These are phyloP conservation scores for Metarhizium brunneum DNA, from an alignment of 2,329 filamentous ascomycete species.

Conservation along the genomic window DNA sequence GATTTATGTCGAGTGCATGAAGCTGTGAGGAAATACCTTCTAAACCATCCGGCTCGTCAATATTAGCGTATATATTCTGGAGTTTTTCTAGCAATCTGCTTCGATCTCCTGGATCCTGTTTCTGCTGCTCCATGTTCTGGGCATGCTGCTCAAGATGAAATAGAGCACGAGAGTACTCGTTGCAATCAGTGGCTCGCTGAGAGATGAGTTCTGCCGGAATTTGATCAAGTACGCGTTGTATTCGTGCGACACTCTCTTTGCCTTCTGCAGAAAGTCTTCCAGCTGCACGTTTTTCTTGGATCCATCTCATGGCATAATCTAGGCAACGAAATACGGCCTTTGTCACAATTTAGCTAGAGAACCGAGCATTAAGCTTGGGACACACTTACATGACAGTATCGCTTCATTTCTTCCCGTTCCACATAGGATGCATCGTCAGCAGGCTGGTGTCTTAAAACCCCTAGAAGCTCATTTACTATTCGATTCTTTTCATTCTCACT, in stretches of 20 bases:
- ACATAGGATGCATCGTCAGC: slow-evolving; percentile 42
- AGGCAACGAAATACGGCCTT: slow-evolving; percentile 82
- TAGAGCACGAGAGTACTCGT: slow-evolving; percentile 81
- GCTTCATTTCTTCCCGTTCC: slow-evolving; percentile 66
- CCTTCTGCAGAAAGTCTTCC: slow-evolving; percentile 25
- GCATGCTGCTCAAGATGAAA: slow-evolving; percentile 95
- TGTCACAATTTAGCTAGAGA: neutral
- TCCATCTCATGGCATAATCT: slow-evolving; percentile 86
- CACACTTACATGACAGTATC: slow-evolving; percentile 70
- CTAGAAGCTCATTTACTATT: slow-evolving; percentile 64
- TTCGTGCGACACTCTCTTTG: slow-evolving; percentile 39
- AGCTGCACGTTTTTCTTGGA: slow-evolving; percentile 57
- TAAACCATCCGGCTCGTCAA: slow-evolving; percentile 94
- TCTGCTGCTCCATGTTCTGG: slow-evolving; percentile 35
- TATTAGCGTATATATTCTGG: slow-evolving; percentile 92
- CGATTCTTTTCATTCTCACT: slow-evolving; percentile 52
- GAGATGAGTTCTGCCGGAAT: slow-evolving; percentile 72
- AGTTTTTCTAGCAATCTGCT: slow-evolving; percentile 65
- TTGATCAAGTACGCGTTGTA: slow-evolving; percentile 41
- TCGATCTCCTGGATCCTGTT: slow-evolving; percentile 40
- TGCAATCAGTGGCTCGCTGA: slow-evolving; percentile 81
- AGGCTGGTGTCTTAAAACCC: slow-evolving; percentile 58
- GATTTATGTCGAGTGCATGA: slow-evolving; percentile 79
- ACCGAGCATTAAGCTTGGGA: neutral
- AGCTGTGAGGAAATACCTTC: slow-evolving; percentile 89